Evolutionary conservation across 2,329 filamentous ascomycete species (phyloP), one percentile per base, ranked within the genome.

Genomic region (Epichloe brachyelytri): DNA sequence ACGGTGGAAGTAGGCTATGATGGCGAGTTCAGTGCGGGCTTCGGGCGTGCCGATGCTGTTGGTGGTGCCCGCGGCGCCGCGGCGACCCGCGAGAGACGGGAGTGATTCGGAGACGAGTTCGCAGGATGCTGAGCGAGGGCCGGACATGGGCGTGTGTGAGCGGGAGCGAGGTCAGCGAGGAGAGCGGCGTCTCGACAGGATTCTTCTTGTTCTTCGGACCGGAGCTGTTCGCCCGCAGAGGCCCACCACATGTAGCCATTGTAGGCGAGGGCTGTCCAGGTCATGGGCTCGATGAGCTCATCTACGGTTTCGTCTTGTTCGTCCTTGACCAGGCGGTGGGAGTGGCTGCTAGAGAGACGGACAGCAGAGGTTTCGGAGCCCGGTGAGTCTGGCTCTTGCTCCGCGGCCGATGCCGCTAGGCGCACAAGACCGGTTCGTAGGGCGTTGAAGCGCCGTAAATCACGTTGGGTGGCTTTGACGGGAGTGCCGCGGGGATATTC

Each of bases 181-280:
- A 84, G 71, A 3, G 73, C 65, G 7, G 73, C 70, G 59, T 84
- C 81, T 44, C 71, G 72, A 44, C 70, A 73, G 46, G 68, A 63
- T 58, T 81, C 78, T 56, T 83, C 80, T 19, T 77, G 73, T 55
- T 82, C 77, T 49, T 80, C 77, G 47, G 78, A 73, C 17, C 77
- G 73, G 7, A 77, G 71, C 64, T 84, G 79, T 66, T 93, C 87
- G 52, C 86, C 87, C 0, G 87, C 86, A 15, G 83, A 88, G 2
- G 87, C 86, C 87, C 88, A 93, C 87, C 87, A 93, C 78, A 91
- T 88, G 70, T 91, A 90, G 22, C 85, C 83, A 50, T 79, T 80
- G 67, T 91, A 93, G 5, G 87, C 87, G 26, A 91, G 76, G 1
- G 84, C 81, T 0, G 84, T 75, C 87, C 82, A 86, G 41, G 76